Evolutionary conservation across 2,329 filamentous ascomycete species (phyloP).

Genomic region (Juglanconis sp.): DNA sequence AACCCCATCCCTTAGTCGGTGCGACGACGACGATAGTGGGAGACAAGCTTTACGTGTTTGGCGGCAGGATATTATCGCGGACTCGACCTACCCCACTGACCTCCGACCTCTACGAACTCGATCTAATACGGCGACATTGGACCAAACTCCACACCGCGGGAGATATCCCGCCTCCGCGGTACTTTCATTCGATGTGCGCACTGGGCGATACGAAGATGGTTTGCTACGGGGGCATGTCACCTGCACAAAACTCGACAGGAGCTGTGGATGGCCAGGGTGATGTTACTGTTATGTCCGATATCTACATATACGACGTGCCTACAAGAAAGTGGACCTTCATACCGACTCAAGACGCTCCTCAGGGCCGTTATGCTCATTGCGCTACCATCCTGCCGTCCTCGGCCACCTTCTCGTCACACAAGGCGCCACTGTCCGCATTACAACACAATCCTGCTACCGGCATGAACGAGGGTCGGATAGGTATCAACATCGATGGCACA

Average conservation of each 20-base stretch:
- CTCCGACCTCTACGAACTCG: constrained; percentile 87
- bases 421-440: constrained; percentile 79
- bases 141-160: constrained; percentile 80
- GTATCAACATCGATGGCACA: constrained; percentile 82
- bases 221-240: constrained; percentile 98
- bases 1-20: constrained; percentile 87
- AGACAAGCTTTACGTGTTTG: constrained; percentile 96
- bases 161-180: constrained; percentile 84
- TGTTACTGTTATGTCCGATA: constrained; percentile 95
- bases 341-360: constrained; percentile 74
- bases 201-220: constrained; percentile 94
- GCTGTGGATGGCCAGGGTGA: constrained; percentile 66
- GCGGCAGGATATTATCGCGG: constrained; percentile 80
- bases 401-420: constrained; percentile 79
- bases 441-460: constrained; percentile 81
- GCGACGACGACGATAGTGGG: constrained; percentile 93
- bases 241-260: constrained; percentile 52
- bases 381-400: constrained; percentile 88
- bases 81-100: constrained; percentile 78
- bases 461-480: constrained; percentile 85
- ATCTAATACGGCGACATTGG: constrained; percentile 90
- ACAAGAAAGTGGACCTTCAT: constrained; percentile 83
- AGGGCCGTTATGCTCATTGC: constrained; percentile 95
- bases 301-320: constrained; percentile 88
- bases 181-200: constrained; percentile 95